These are phyloP conservation scores for Boeremia exigua DNA, from an alignment of 2,329 filamentous ascomycete genomes.

Conservation along the genomic window DNA sequence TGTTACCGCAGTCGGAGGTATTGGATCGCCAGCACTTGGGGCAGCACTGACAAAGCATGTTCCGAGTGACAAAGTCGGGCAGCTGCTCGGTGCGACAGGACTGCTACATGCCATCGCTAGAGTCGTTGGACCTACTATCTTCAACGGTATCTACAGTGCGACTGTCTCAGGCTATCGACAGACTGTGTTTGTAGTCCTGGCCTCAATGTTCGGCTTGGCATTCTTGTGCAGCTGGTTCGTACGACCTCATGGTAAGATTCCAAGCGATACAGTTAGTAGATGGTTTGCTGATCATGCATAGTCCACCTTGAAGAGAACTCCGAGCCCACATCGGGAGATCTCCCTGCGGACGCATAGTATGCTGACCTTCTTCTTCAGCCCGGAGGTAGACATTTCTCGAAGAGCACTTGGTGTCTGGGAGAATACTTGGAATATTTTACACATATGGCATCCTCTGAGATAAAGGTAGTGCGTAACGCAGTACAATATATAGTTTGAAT, in stretches of 20 bases:
- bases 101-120: conserved; percentile 82
- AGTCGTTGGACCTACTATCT: conserved; percentile 79
- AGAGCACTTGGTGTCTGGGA: not conserved
- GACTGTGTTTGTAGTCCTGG: conserved; percentile 80
- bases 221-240: conserved; percentile 74
- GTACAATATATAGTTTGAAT: not conserved
- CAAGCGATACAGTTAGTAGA: too few species aligned
- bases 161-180: conserved; percentile 82
- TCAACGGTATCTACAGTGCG: conserved; percentile 83
- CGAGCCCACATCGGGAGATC: not conserved
- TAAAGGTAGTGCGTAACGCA: not conserved
- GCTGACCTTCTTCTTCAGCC: not conserved
- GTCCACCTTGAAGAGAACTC: conserved; percentile 12
- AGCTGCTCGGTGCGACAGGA: conserved; percentile 87
- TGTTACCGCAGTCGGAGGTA: conserved; percentile 77
- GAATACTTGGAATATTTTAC: not conserved
- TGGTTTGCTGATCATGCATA: conserved; percentile 27
- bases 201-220: conserved; percentile 68
- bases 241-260: conserved; percentile 70
- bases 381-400: not conserved
- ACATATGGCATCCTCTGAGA: not conserved
- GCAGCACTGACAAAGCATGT: conserved; percentile 90
- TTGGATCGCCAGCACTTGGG: conserved; percentile 84
- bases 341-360: conserved; percentile 3
- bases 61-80: conserved; percentile 78